Conservation (phyloP, 176 grass and related monocot genomes). For the Triticum timopheevii region DNA sequence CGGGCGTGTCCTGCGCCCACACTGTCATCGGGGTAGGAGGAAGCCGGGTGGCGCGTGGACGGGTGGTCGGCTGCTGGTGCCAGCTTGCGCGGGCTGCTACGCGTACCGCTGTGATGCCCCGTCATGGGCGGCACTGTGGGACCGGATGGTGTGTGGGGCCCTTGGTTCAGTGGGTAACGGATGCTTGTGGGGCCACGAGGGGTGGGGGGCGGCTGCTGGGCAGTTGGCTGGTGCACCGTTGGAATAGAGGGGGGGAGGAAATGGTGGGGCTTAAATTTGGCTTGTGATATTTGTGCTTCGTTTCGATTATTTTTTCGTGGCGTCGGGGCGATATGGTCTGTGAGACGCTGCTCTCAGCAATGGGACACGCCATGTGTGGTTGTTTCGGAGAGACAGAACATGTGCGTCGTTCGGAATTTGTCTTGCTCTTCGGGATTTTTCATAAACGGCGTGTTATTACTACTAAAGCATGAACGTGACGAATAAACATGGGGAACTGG, state of each 20-base stretch:
- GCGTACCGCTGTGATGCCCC: background rate
- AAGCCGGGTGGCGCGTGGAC: background rate
- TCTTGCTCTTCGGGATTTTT: background rate
- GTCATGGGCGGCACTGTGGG: background rate
- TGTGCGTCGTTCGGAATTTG: background rate
- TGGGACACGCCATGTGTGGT: background rate
- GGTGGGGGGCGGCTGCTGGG: background rate
- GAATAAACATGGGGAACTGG: too few species aligned
- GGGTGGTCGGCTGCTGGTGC: constrained; percentile 30
- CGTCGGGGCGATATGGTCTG: background rate
- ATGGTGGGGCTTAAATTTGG: constrained; percentile 1
- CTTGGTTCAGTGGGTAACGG: background rate
- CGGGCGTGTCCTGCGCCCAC: too few species aligned
- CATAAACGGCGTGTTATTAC: too few species aligned
- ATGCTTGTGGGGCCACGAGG: background rate
- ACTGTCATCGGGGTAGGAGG: background rate
- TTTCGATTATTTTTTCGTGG: background rate
- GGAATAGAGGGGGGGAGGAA: background rate
- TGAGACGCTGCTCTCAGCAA: background rate
- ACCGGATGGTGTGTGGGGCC: rapidly evolving
- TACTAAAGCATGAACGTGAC: too few species aligned
- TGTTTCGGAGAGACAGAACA: background rate
- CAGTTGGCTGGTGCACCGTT: background rate
- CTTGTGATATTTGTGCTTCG: background rate
- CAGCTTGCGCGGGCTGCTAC: constrained; percentile 13